Base-by-base conservation (phyloP, 129 eudicot genomes). In the Deinandra increscens region DNA sequence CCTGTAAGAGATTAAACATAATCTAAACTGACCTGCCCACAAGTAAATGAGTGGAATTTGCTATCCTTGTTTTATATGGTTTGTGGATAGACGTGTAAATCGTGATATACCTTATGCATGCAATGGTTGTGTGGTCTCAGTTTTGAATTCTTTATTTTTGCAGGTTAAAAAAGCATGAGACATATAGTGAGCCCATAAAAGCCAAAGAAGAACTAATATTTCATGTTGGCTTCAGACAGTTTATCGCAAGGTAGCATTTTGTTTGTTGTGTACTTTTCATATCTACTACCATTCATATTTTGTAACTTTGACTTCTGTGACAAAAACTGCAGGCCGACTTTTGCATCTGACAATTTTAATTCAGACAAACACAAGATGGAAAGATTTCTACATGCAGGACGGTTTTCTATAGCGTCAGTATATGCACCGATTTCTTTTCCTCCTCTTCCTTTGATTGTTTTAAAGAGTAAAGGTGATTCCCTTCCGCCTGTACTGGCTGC, bases 311-410 rank as follows among this genome's bases (percentile, higher is more conserved):
- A 60, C 37, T 36, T 12, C 26, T 5, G 36, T 29, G 31, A 36
- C 15, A 19, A 33, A 50, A 22, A 33, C 61, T 87, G 78, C 89
- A 93, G 98, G 92, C 98, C 98, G 18, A 81, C 91, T 11, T 93
- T 77, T 77, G 91, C 98, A 59, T 76, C 95, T n/a, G 98, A 89
- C 71, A 93, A 73, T 76, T 81, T 85, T 38, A 87, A 87, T 75
- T 84, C 92, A 10, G 94, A 89, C 70, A 89, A 89, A 84, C 95
- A 79, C 80, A 93, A 93, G 83, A 89, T 93, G 98, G 98, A 93
- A 82, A 89, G 92, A 79, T 93, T 93, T 89, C 95, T 93, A 76
- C 97, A 93, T 79, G 82, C 88, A 9, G 98, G 98, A 39, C 60
- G 90, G 10, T 89, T 86, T 79, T 89, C 95, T 29, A 65, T 93